Evolutionary conservation across 345 rosid species (phyloP), one percentile per base, ranked within the genome.

Genomic region (Leavenworthia alabamica): DNA sequence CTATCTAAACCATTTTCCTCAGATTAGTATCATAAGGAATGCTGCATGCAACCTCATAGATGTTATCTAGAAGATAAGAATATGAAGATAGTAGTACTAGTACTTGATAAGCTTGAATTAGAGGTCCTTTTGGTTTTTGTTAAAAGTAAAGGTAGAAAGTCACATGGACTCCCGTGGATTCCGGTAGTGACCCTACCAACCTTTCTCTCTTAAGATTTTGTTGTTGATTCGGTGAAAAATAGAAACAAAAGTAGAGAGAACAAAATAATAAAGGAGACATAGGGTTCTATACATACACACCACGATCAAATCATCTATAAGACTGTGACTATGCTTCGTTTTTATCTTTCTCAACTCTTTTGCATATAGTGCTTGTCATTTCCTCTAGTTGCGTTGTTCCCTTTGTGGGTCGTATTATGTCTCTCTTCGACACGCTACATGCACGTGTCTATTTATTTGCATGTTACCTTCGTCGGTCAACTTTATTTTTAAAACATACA

Each of bases 101-200:
- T 44, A 56, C 56, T 42, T 50, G 73, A 52, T 43, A 52, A 41
- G 72, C 65, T 50, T 50, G 53, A 68, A 42, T 50, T 43, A 31
- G 60, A 35, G 44, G 65, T 19, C 19, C 56, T 61, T 68, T 52
- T 43, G 47, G 41, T 44, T 54, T 54, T 62, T 45, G 41, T 36
- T 13, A n/a, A 62, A 64, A 71, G 66, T 40, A 42, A 58, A 50
- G 81, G 63, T 69, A 50, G 73, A 82, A 52, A 60, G 37, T 81
- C 91, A 85, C 91, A 81, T 88, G 91, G 82, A 79, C 87, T 79
- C 84, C 86, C 89, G 95, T 57, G 75, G 72, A 62, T 78, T 75
- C 66, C 84, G 91, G 81, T 78, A 78, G 78, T 15, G 72, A 70
- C 26, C 76, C 77, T 57, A 51, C 75, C 50, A 36, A 74, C 78